Base-by-base conservation (phyloP, 306 rosid species). In the Benincasa hispida region DNA sequence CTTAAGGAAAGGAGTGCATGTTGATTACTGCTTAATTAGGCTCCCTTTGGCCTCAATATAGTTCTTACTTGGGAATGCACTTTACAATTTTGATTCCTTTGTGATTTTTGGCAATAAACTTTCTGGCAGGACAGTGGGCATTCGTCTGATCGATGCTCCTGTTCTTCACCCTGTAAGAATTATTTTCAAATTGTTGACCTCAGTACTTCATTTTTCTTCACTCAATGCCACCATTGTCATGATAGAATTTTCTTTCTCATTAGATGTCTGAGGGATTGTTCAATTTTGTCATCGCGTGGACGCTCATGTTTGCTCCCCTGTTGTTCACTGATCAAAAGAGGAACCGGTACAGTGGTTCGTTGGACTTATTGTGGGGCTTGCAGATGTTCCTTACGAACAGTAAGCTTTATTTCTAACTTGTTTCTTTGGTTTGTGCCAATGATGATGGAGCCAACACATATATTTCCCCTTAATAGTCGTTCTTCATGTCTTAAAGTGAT, bases 331-430 rank as follows among this genome's bases (percentile, higher is more conserved):
- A 93, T 81, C 67, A 56, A 24, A 84, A 81, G 81, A 84, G 89
- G 81, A 86, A 90, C 77, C 80, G 90, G 83, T 93, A 79, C 84
- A 89, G 83, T 77, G 87, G 93, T 34, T 90, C 96, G 57, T 82
- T 93, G 3, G 97, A 90, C 72, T 84, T 86, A 79, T 79, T 93
- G 22, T 90, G 93, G 94, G 91, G 92, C 60, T 50, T 90, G 55
- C 98, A 91, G 84, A 87, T 91, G 97, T 91, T 93, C 90, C 94
- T 91, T 58, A 93, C 97, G n/a, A 93, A 91, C 79, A 87, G 98
- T 93, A 87, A 74, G 91, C 18, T 79, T 37, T 66, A 10, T 37
- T 37, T 37, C 74, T 6, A 22, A 12, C 74, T 67, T 21, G 24
- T 35, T 22, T 66, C 30, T 66, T 35, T 39, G 50, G 19, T 66